These are phyloP conservation scores for Fusarium denticulatum DNA, from an alignment of 2,329 filamentous ascomycete species.

Conservation along the genomic window DNA sequence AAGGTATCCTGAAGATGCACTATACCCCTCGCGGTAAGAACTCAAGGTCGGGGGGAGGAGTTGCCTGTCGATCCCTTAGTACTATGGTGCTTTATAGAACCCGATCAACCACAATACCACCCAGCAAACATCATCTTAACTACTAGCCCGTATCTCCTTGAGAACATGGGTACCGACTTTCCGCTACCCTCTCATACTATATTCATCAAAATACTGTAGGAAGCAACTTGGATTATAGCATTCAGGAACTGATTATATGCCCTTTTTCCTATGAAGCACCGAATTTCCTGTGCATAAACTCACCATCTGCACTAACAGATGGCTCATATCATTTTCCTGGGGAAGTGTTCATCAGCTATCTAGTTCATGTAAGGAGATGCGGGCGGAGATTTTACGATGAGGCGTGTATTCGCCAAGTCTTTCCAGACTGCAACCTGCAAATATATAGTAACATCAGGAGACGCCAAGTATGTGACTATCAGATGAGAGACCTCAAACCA, in stretches of 20 bases:
- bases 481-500: conserved; percentile 50
- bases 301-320: background rate
- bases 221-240: background rate
- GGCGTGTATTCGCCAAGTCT: conserved; percentile 4
- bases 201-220: background rate
- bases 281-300: background rate
- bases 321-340: background rate
- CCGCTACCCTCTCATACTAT: background rate
- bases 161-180: background rate
- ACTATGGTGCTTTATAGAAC: background rate
- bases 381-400: conserved; percentile 8
- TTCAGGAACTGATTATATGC: background rate
- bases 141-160: background rate
- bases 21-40: background rate
- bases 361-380: conserved; percentile 21
- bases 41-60: background rate
- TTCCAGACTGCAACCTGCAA: background rate
- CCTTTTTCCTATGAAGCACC: background rate
- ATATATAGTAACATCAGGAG: background rate
- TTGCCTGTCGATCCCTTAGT: background rate
- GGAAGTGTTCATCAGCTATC: background rate
- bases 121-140: background rate
- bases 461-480: conserved; percentile 17
- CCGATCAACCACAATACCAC: background rate
- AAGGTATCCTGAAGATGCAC: conserved; percentile 3